Evolutionary conservation across 305 asterid genomes (phyloP), one percentile per base, ranked within the genome.

Genomic region (Stenogyne calaminthoides): DNA sequence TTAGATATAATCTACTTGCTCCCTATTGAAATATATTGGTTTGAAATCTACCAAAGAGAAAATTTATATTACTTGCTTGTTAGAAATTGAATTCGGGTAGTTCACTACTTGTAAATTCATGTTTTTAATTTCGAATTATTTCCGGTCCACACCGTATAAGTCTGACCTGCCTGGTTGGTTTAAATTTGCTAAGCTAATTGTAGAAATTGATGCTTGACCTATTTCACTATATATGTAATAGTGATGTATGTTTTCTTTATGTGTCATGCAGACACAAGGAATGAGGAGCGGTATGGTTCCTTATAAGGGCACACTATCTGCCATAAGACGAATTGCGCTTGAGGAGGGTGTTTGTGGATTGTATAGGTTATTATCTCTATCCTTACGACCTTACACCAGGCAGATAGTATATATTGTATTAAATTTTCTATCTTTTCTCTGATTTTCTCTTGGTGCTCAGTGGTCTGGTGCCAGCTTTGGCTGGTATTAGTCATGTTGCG

Each of bases 381-480:
- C 72, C 79, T 58, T n/a, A n/a, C n/a, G n/a, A n/a, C 72, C 79
- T 58, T 57, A 55, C 37, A 36, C 73, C 49, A 74, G 29, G 40
- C 34, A 42, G 70, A 80, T 40, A 37, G 11, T 67, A 47, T 64
- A 66, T 69, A 64, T 69, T 42, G 36, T 32, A 64, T 65, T 64
- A 7, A 7, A 40, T 11, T 61, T 10, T 72, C 16, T 6, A 22
- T 34, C 15, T 64, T 56, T 71, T 72, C 64, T 64, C 49, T 67
- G 70, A 64, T 79, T 64, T 81, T 77, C 64, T 66, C 70, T 63
- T 72, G 44, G 49, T 77, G 78, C 60, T 74, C 97, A 95, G 99
- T 75, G 99, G 99, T 80, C 96, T 95, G 32, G 96, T 95, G 80
- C 98, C 99, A 27, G 98, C 98, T 76, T 84, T 95, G 83, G 99